phyloP scores from a whole-genome alignment of 129 eudicot species.

The Glebionis coronaria region DNA sequence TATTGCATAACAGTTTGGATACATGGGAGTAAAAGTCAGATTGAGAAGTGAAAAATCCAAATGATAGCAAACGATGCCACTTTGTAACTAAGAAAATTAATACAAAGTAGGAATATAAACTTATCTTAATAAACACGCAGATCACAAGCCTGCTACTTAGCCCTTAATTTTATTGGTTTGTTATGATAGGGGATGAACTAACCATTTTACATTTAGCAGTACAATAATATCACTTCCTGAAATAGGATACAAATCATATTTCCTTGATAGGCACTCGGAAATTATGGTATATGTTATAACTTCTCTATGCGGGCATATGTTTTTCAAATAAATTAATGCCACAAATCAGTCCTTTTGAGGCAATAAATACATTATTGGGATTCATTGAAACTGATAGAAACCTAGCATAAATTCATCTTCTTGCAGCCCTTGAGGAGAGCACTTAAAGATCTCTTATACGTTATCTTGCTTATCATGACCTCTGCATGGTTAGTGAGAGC shows the following conservation, averaged over 20 bases:
- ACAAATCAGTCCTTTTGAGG: too few relatives aligned
- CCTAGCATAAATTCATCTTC: too few relatives aligned
- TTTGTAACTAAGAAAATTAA: background rate
- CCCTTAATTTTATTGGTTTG: background rate
- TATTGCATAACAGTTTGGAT: too few relatives aligned
- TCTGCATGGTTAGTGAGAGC: constrained; percentile 86
- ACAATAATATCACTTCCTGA: background rate
- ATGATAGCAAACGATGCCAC: background rate
- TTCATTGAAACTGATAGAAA: too few relatives aligned
- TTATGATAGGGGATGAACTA: background rate
- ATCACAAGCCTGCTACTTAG: background rate
- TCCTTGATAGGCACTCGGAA: too few relatives aligned
- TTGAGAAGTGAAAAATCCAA: background rate
- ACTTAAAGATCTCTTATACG: constrained; percentile 56
- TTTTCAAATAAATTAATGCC: too few relatives aligned
- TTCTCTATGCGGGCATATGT: too few relatives aligned
- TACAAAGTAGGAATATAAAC: background rate
- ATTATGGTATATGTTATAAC: too few relatives aligned
- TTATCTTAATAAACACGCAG: background rate
- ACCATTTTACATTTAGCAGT: background rate
- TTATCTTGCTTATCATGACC: constrained; percentile 87
- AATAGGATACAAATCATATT: background rate
- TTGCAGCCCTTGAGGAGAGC: constrained; percentile 74
- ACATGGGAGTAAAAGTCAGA: background rate
- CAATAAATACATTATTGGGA: too few relatives aligned